Evolutionary conservation across 257 asterid species (phyloP).

Genomic region (Fraxinus americana): DNA sequence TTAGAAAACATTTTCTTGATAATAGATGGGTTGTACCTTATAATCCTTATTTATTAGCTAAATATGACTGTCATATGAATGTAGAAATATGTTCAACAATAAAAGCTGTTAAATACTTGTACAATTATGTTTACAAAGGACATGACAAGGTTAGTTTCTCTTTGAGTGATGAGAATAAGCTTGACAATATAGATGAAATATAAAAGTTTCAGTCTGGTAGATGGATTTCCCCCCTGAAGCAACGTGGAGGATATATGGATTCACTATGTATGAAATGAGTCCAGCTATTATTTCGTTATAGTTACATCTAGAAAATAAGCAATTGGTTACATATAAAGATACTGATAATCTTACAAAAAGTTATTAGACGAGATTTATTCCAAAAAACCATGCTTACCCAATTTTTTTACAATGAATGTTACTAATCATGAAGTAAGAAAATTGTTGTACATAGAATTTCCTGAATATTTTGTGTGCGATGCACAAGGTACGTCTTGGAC

Average conservation of each 20-base stretch:
- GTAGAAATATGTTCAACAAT: constrained; percentile 9
- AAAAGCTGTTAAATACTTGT: constrained; percentile 15
- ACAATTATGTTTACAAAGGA: constrained; percentile 21
- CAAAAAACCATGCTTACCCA: neutral
- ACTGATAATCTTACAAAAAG: too few relatives aligned
- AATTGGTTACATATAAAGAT: neutral
- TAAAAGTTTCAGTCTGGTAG: neutral
- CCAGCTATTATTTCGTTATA: neutral
- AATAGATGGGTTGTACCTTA: constrained; percentile 24
- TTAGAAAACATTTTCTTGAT: neutral
- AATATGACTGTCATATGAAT: constrained; percentile 19
- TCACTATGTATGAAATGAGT: neutral
- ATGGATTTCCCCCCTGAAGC: neutral
- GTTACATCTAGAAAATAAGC: neutral
- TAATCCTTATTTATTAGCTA: neutral
- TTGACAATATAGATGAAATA: neutral
- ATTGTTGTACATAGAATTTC: neutral
- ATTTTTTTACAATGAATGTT: too few relatives aligned
- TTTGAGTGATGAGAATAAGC: neutral
- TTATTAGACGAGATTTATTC: too few relatives aligned
- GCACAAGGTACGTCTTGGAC: neutral
- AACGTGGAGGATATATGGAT: neutral
- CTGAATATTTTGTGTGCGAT: neutral
- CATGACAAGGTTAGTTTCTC: neutral
- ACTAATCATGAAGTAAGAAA: neutral